phyloP scores from a whole-genome alignment of 441 rosid genomes.

The Theobroma grandiflorum region DNA sequence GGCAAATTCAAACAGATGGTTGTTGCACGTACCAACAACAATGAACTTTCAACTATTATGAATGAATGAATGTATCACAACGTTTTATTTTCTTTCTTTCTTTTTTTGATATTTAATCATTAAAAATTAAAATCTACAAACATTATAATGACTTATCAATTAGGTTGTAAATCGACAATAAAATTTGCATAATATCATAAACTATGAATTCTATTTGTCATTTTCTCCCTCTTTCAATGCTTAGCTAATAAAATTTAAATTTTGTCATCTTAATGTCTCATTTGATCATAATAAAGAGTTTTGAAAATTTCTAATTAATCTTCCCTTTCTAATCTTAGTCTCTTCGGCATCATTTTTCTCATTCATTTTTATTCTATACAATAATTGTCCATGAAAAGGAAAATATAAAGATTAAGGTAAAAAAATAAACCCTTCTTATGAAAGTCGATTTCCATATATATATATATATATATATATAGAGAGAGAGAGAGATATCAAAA shows the following conservation, averaged over 20 bases:
- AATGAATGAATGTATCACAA: not conserved
- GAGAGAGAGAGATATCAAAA: too few relatives aligned
- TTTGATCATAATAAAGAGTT: not conserved
- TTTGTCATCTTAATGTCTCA: not conserved
- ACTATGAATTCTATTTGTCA: not conserved
- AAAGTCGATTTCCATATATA: too few relatives aligned
- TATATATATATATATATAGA: too few relatives aligned
- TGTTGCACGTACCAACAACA: not conserved
- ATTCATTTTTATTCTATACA: not conserved
- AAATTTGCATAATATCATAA: not conserved
- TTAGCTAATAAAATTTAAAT: not conserved
- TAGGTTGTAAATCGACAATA: not conserved
- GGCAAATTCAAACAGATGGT: not conserved
- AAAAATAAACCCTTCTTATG: too few relatives aligned
- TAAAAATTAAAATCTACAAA: not conserved
- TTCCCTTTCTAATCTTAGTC: not conserved
- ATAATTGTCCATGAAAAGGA: not conserved
- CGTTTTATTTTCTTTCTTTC: not conserved
- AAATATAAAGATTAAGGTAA: too few relatives aligned
- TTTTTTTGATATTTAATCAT: not conserved
- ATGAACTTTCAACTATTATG: not conserved
- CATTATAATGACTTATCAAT: too few relatives aligned
- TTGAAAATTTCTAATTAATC: not conserved
- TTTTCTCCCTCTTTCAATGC: not conserved
- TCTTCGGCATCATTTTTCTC: not conserved